Conservation (phyloP, 2,329 filamentous ascomycete species). For the Penicillium sclerotiorum region DNA sequence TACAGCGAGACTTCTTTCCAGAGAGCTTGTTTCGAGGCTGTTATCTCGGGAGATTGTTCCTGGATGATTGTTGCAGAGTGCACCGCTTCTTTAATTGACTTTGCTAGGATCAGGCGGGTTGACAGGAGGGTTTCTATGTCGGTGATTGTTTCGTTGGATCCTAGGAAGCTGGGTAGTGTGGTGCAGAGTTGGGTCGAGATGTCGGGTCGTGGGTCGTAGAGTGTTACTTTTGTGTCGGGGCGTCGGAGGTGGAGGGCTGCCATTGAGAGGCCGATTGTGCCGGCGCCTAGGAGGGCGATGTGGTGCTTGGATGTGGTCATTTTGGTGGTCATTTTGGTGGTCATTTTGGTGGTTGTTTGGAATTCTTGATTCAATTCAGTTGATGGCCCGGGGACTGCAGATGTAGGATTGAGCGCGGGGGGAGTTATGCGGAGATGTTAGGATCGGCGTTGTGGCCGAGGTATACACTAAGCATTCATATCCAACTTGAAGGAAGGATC, state of each 20-base stretch:
- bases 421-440: neutral
- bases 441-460: neutral
- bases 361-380: neutral
- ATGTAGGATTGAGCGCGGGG: neutral
- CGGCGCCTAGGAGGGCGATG: constrained; percentile 42
- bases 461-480: neutral
- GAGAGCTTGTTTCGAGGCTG: constrained; percentile 53
- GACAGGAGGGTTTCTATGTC: constrained; percentile 27
- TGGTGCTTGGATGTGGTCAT: constrained; percentile 22
- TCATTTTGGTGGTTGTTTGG: neutral
- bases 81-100: constrained; percentile 46
- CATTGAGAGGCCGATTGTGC: constrained; percentile 59
- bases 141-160: constrained; percentile 3
- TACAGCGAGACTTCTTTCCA: constrained; percentile 56
- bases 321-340: neutral
- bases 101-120: constrained; percentile 40
- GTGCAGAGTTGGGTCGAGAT: constrained; percentile 47
- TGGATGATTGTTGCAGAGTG: constrained; percentile 56
- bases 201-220: constrained; percentile 56
- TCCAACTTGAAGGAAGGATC: no score
- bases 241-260: constrained; percentile 56
- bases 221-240: constrained; percentile 43
- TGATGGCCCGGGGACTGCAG: neutral
- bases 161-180: constrained; percentile 49
- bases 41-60: constrained; percentile 61